A percentile compares a stretch with the other conserved stretches of the same genome.
Conservation (phyloP, 345 rosid genomes). For the Carallia brachiata region DNA sequence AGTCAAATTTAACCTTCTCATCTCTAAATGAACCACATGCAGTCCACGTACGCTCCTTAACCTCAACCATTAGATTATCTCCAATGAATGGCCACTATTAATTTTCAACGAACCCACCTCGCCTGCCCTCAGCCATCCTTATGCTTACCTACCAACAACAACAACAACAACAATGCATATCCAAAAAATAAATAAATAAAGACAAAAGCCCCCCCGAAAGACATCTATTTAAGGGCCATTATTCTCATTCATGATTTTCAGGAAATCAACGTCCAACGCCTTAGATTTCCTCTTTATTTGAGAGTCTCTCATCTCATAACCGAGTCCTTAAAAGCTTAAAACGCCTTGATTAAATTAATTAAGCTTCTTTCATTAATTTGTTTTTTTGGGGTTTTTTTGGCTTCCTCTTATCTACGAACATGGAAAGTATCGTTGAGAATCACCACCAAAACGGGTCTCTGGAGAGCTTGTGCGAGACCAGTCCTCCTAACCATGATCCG, state of each 20-base stretch:
- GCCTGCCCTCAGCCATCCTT: slow-evolving; percentile 12
- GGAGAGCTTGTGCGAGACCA: slow-evolving; percentile 3
- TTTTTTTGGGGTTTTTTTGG: no score
- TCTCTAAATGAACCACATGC: neutral
- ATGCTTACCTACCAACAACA: slow-evolving; percentile 18
- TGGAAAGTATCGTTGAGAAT: slow-evolving; percentile 3
- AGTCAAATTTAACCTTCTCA: slow-evolving; percentile 17
- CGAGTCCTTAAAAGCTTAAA: no score
- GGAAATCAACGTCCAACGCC: neutral
- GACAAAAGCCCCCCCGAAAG: neutral
- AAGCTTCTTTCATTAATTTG: no score
- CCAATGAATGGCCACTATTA: slow-evolving; percentile 9
- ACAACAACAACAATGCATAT: no score
- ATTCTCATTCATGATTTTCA: neutral
- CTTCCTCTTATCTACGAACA: neutral
- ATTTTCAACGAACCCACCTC: slow-evolving; percentile 27
- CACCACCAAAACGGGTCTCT: slow-evolving; percentile 16
- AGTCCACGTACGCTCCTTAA: neutral
- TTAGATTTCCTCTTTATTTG: neutral
- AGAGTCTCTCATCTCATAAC: no score
- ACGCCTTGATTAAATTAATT: no score
- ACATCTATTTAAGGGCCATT: neutral
- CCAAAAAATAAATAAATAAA: neutral
- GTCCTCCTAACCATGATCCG: slow-evolving; percentile 39
- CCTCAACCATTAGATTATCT: neutral